Evolutionary conservation across 805 yeast genomes (phyloP), one percentile per base, ranked within the genome.

Genomic region (Cyberlindnera subsufficiens): DNA sequence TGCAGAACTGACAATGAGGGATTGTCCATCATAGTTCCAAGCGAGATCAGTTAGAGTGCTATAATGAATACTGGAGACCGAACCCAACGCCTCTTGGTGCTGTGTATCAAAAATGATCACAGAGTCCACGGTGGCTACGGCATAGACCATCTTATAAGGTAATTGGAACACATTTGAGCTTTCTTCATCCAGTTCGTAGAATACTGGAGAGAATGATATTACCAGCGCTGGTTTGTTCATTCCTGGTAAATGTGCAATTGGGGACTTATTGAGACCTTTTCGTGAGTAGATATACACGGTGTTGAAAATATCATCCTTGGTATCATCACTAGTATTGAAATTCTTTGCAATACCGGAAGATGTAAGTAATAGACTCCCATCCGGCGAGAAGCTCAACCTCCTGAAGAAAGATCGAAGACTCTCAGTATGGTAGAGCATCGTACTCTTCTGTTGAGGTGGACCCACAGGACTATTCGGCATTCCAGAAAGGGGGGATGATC

Each of bases 121-220:
- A 13, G 90, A 75, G 58, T 87, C 96, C 44, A 86, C 89, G 0
- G 97, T 90, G 0, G 96, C 98, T 16, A 93, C 84, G 0, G 97
- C 98, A 65, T 85, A 90, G 1, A 91, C 65, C 78, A 93, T 75
- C 48, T 88, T 76, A 56, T 93, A 89, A 1, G 87, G 84, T 36
- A 90, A 62, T 5, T 68, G 63, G 46, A 87, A 73, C 13, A 72
- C 72, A 2, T 68, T 39, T 38, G 40, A 32, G 0, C 13, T 5
- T 1, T 14, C 14, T 14, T 36, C 22, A 14, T 61, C 52, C 30
- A 71, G 61, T 43, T 68, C 64, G 58, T 81, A 90, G 30, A 72
- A 58, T 2, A 74, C 63, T 0, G 96, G 95, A 32, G 82, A 82
- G 62, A 93, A 93, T 14, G 83, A 64, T 11, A 88, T 76, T 0